Conservation (phyloP, 306 rosid genomes). For the Lablab purpureus region DNA sequence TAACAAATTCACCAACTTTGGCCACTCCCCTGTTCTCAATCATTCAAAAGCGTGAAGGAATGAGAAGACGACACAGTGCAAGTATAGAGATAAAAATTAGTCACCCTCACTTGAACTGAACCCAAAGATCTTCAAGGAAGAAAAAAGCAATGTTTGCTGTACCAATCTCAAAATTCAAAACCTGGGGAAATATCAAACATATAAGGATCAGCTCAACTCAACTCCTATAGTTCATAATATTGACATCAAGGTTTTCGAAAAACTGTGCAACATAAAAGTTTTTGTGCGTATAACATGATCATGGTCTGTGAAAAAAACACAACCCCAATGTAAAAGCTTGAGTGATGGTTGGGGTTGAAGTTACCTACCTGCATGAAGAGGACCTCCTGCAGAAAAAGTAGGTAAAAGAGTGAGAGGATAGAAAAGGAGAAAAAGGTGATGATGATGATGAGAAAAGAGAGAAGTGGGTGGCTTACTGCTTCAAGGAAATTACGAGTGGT, state of each 20-base stretch:
- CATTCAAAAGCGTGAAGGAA: conserved; percentile 20
- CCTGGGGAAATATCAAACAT: conserved; percentile 51
- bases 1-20: conserved; percentile 77
- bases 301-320: too few species aligned
- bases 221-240: conserved; percentile 8
- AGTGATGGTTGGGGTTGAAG: neutral
- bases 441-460: neutral
- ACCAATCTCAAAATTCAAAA: conserved; percentile 84
- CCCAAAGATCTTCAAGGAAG: conserved; percentile 75
- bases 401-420: neutral
- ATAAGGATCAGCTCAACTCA: conserved; percentile 29
- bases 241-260: conserved; percentile 1
- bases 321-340: too few species aligned
- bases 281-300: too few species aligned
- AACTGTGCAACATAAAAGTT: neutral
- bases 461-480: conserved; percentile 62
- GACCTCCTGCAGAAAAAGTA: conserved; percentile 66
- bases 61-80: conserved; percentile 1
- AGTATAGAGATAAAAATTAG: conserved; percentile 23
- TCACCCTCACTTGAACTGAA: conserved; percentile 74
- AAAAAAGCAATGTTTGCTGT: conserved; percentile 66
- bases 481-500: conserved; percentile 71
- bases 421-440: neutral
- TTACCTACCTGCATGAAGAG: conserved; percentile 92
- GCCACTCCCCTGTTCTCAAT: conserved; percentile 73